These are phyloP conservation scores for Cyberlindnera lachancei DNA, from an alignment of 805 yeast genomes.

Conservation along the genomic window DNA sequence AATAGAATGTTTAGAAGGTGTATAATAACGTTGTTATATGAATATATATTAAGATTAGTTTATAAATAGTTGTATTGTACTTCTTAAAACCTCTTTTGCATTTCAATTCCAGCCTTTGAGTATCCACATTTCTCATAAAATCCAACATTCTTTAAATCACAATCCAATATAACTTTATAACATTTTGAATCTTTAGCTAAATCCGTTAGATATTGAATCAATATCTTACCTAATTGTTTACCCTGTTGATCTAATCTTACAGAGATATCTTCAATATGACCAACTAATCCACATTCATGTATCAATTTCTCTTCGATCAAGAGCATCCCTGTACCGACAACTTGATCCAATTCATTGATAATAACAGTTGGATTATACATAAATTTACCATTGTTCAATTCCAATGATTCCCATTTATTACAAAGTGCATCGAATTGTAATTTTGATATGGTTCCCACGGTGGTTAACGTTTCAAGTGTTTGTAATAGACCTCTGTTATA, in stretches of 20 bases:
- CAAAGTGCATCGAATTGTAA: constrained; percentile 44
- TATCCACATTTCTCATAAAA: constrained; percentile 90
- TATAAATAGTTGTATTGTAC: not conserved
- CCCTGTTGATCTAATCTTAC: constrained; percentile 76
- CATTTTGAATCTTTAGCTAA: constrained; percentile 60
- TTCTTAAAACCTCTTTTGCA: constrained; percentile 43
- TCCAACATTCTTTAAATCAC: constrained; percentile 71
- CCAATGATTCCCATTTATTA: constrained; percentile 46
- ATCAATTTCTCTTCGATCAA: constrained; percentile 76
- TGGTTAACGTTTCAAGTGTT: constrained; percentile 63
- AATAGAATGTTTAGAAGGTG: constrained; percentile 38
- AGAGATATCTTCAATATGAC: constrained; percentile 94
- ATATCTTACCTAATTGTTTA: constrained; percentile 60
- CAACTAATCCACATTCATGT: constrained; percentile 78
- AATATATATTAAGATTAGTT: no score
- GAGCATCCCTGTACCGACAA: constrained; percentile 82
- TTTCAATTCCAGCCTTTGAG: constrained; percentile 56
- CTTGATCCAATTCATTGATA: constrained; percentile 31
- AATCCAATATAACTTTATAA: constrained; percentile 85
- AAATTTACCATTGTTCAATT: constrained; percentile 15
- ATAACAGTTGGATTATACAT: constrained; percentile 70
- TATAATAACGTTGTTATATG: constrained; percentile 6
- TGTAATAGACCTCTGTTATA: constrained; percentile 53
- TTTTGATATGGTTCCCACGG: constrained; percentile 65
- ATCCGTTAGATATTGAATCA: constrained; percentile 55